Evolutionary conservation across 768 basidiomycete species (phyloP).

Genomic region (Kondoa malvinella): DNA sequence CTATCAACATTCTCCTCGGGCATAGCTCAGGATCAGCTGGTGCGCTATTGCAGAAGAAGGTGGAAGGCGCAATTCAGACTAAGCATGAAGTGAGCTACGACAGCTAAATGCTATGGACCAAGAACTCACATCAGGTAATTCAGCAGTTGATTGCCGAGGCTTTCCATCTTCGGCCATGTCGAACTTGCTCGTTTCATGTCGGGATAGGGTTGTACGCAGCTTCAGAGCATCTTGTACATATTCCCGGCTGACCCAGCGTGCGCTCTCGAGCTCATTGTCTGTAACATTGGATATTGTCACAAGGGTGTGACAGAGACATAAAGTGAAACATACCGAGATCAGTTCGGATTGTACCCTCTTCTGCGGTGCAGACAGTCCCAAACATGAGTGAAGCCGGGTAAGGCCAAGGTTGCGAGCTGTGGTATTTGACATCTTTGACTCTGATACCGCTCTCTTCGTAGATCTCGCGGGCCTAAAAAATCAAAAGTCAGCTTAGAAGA

Average conservation of each 20-base stretch:
- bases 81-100: not conserved
- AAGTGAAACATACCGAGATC: not conserved
- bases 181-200: constrained; percentile 23
- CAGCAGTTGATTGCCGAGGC: not conserved
- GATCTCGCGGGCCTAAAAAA: too few relatives aligned
- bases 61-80: not conserved
- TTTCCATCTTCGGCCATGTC: constrained; percentile 6
- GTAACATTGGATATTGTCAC: constrained; percentile 6
- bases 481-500: too few relatives aligned
- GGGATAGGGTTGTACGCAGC: constrained; percentile 16
- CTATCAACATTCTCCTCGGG: not conserved
- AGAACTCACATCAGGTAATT: not conserved
- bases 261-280: constrained; percentile 91
- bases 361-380: not conserved
- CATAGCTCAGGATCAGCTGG: not conserved
- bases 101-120: not conserved
- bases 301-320: not conserved
- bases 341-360: not conserved
- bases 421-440: constrained; percentile 66
- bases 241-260: constrained; percentile 66
- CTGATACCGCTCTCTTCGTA: constrained; percentile 92
- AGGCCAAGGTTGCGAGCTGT: constrained; percentile 66
- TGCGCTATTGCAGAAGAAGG: not conserved
- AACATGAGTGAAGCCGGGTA: constrained; percentile 30
- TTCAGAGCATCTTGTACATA: constrained; percentile 49